A percentile compares a stretch with the other conserved stretches of the same genome.
Evolutionary conservation across 768 basidiomycete genomes (phyloP).

Genomic region (Trametopsis cervina): DNA sequence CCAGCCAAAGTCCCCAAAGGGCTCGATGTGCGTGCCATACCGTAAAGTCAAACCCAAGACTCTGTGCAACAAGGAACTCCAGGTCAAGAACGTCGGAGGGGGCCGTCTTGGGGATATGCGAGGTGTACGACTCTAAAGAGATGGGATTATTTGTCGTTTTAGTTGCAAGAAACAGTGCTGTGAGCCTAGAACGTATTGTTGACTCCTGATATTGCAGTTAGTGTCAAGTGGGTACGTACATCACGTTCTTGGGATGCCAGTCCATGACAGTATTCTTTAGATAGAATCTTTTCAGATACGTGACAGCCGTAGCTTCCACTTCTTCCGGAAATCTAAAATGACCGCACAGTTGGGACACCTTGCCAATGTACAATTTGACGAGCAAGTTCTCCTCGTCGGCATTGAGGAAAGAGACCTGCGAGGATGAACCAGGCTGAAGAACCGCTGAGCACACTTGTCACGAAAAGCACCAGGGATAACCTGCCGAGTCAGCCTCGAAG

Average conservation of each 20-base stretch:
- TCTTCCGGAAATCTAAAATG: constrained; percentile 87
- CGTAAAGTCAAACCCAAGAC: constrained; percentile 89
- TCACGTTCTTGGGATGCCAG: constrained; percentile 98
- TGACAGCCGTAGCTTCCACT: constrained; percentile 88
- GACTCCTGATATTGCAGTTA: constrained; percentile 4
- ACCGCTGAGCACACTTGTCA: constrained; percentile 25
- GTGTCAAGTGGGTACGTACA: constrained; percentile 44
- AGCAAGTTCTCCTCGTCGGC: constrained; percentile 83
- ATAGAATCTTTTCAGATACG: constrained; percentile 95
- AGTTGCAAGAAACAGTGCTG: constrained; percentile 88
- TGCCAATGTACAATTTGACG: constrained; percentile 82
- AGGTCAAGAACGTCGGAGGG: constrained; percentile 86
- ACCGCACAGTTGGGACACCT: constrained; percentile 78
- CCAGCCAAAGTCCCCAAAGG: constrained; percentile 83
- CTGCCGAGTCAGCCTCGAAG: constrained; percentile 76
- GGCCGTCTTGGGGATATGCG: constrained; percentile 74
- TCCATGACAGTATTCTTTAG: constrained; percentile 98
- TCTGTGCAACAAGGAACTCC: constrained; percentile 95
- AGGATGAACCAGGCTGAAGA: constrained; percentile 65
- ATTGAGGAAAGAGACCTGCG: constrained; percentile 63
- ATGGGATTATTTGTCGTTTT: constrained; percentile 97
- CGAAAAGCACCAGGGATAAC: constrained; percentile 14
- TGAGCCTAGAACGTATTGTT: constrained; percentile 55
- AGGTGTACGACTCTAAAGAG: constrained; percentile 77
- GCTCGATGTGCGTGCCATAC: constrained; percentile 89